Conservation (phyloP, 1,284 basidiomycete genomes). For the Cryptococcus sp. region DNA sequence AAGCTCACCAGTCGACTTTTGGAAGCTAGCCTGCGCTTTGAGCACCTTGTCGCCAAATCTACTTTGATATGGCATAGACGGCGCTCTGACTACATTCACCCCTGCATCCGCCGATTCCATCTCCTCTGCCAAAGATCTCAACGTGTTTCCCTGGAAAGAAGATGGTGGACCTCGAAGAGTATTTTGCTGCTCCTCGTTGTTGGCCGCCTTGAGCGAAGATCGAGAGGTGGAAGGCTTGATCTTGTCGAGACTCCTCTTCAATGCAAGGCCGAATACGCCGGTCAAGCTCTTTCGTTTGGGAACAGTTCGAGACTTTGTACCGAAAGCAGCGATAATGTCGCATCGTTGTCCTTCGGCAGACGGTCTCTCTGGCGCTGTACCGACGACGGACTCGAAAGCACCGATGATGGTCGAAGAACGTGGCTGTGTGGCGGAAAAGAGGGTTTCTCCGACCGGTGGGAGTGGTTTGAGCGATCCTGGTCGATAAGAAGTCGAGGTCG, state of each 20-base stretch:
- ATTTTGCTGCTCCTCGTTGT: too few relatives aligned
- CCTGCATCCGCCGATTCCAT: constrained; percentile 11
- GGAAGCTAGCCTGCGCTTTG: not conserved
- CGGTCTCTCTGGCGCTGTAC: not conserved
- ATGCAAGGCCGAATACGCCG: constrained; percentile 30
- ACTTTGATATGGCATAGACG: constrained; percentile 4
- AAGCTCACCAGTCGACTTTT: not conserved
- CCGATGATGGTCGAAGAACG: not conserved
- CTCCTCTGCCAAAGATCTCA: constrained; percentile 19
- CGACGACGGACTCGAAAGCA: constrained; percentile 1
- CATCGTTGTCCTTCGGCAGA: not conserved
- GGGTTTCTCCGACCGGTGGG: not conserved
- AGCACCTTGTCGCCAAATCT: constrained; percentile 7
- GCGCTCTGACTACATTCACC: constrained; percentile 2
- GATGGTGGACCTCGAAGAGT: too few relatives aligned
- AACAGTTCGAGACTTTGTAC: constrained; percentile 5
- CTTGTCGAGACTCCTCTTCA: constrained; percentile 23
- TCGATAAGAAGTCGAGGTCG: not conserved
- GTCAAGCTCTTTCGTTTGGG: constrained; percentile 39
- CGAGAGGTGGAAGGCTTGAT: constrained; percentile 10
- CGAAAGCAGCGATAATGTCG: not conserved
- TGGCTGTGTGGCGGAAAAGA: too few relatives aligned
- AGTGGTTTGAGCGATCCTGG: not conserved
- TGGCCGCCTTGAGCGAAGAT: not conserved
- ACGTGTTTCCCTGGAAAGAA: not conserved